Evolutionary conservation across 1,284 basidiomycete species (phyloP).

Genomic region (Heterobasidion occidentale): DNA sequence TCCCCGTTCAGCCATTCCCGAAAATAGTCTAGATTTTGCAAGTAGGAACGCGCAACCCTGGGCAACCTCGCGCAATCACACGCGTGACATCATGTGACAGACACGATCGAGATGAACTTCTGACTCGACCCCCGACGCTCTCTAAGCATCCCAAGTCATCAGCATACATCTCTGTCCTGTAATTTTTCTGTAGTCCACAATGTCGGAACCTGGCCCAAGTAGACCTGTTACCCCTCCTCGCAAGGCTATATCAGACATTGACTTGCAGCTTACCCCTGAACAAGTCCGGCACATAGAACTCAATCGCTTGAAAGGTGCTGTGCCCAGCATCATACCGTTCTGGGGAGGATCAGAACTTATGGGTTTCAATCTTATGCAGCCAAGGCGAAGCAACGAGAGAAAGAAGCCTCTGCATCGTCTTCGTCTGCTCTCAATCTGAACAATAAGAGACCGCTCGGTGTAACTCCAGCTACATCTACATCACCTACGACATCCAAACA

Average conservation of each 20-base stretch:
- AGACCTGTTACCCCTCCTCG: constrained; percentile 21
- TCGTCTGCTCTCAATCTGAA: constrained; percentile 34
- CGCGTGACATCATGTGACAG: no score
- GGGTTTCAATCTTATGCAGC: constrained; percentile 44
- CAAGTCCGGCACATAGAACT: constrained; percentile 32
- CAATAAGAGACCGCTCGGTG: constrained; percentile 23
- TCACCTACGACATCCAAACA: constrained; percentile 49
- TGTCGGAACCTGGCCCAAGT: constrained; percentile 15
- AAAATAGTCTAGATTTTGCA: no score
- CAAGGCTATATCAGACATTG: constrained; percentile 6
- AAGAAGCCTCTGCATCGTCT: constrained; percentile 34
- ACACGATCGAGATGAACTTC: no score
- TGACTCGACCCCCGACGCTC: no score
- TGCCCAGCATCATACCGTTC: not conserved
- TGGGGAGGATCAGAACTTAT: constrained; percentile 32
- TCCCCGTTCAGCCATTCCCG: no score
- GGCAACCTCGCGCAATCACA: no score
- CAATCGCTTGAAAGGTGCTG: constrained; percentile 31
- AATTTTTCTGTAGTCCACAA: not conserved
- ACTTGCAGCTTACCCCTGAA: constrained; percentile 26
- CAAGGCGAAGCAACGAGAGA: constrained; percentile 29
- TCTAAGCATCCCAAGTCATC: no score
- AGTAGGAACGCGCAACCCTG: no score
- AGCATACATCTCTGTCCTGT: no score
- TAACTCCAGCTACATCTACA: constrained; percentile 41